Conservation (phyloP, 2,329 filamentous ascomycete species). For the Graphium sp. region DNA sequence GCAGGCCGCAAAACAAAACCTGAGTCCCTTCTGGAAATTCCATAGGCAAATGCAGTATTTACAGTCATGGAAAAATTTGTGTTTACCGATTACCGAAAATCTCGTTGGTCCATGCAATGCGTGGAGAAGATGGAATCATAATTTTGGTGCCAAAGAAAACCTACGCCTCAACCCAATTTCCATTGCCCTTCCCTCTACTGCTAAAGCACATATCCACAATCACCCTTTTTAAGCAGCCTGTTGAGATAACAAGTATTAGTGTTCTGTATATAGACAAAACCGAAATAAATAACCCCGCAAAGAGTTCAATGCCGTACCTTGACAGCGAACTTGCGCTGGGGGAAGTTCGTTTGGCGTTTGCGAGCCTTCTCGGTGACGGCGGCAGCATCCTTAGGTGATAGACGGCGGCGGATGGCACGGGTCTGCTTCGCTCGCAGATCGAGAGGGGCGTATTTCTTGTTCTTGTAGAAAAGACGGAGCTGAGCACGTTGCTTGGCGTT, state of each 20-base stretch:
- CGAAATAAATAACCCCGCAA: neutral
- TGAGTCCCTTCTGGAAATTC: no score
- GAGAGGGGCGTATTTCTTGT: conserved; percentile 98
- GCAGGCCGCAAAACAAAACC: no score
- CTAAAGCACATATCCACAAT: conserved; percentile 1
- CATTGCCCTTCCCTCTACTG: conserved; percentile 6
- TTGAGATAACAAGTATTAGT: neutral
- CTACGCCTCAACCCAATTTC: conserved; percentile 7
- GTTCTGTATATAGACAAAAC: neutral
- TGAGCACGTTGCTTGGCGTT: conserved; percentile 98
- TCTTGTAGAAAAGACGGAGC: conserved; percentile 98
- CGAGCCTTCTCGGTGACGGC: conserved; percentile 83
- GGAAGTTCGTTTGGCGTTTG: conserved; percentile 94
- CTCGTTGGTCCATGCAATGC: conserved; percentile 2
- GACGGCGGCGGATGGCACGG: conserved; percentile 87
- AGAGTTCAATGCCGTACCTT: conserved; percentile 48
- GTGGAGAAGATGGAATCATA: conserved; percentile 3
- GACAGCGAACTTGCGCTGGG: conserved; percentile 95
- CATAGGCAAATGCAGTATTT: no score
- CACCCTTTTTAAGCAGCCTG: conserved; percentile 2
- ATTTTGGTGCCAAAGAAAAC: conserved; percentile 6
- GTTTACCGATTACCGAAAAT: no score
- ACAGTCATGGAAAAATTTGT: no score
- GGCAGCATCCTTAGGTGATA: conserved; percentile 80
- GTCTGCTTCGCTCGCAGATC: conserved; percentile 98